Evolutionary conservation across 164 flowering plant species (phyloP).

Genomic region (Cinnamomum chago): DNA sequence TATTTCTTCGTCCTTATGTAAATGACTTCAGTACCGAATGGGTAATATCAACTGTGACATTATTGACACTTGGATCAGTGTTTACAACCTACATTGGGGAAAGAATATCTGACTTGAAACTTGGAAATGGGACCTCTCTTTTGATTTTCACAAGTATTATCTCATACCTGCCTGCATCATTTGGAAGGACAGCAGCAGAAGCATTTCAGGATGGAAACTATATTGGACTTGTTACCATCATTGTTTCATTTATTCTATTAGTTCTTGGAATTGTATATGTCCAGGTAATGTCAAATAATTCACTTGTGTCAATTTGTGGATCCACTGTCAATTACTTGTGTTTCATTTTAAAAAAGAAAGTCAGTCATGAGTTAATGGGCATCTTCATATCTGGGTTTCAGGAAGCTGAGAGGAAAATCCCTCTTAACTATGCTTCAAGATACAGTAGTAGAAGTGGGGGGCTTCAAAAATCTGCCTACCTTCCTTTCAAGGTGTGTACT

Average conservation of each 20-base stretch:
- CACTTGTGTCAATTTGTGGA: constrained; percentile 2
- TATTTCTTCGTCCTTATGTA: constrained; percentile 90
- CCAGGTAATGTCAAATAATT: constrained; percentile 55
- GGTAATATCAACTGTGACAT: constrained; percentile 74
- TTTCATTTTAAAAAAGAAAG: neutral
- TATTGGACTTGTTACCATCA: constrained; percentile 58
- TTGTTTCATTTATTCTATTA: constrained; percentile 68
- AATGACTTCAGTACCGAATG: constrained; percentile 89
- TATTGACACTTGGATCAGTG: constrained; percentile 91
- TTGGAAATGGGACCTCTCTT: constrained; percentile 98
- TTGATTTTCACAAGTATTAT: constrained; percentile 94
- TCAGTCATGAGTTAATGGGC: constrained; percentile 8
- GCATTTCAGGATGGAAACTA: constrained; percentile 95
- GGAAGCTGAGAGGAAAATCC: constrained; percentile 99
- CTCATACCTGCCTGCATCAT: constrained; percentile 97
- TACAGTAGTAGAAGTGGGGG: constrained; percentile 73
- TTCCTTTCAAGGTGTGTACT: constrained; percentile 84
- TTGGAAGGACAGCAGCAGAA: constrained; percentile 83
- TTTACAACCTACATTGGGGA: constrained; percentile 93
- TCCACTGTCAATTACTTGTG: neutral
- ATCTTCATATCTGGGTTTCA: constrained; percentile 38
- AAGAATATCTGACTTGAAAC: constrained; percentile 86
- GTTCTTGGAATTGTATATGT: constrained; percentile 97
- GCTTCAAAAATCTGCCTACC: constrained; percentile 87
- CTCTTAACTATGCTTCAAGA: constrained; percentile 95